Evolutionary conservation across 352 stramenopile species (phyloP), one percentile per base, ranked within the genome.

Genomic region (Elongisporangium prolatum): DNA sequence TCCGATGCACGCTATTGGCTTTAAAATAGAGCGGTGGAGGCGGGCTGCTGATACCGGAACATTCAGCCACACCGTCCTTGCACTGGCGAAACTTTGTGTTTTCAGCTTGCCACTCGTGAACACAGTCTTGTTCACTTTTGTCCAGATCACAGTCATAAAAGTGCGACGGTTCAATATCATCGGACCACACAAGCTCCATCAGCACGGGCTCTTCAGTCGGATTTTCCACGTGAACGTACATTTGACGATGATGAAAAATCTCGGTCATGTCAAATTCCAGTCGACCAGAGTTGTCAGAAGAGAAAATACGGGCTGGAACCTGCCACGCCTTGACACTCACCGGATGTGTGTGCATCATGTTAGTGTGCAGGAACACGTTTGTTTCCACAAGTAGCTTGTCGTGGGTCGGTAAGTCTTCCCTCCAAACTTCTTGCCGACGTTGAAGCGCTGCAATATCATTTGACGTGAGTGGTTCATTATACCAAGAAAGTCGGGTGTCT

Each of bases 161-260:
- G 4, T 80, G n/a, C 17, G 49, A n/a, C 53, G 57, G 61, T 34
- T 88, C 68, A 14, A 49, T 22, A 57, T 69, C 52, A 11, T 13
- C 14, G 9, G 75, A 48, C 21, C 77, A 66, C 0, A 76, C 57
- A 24, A 89, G 59, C 34, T 89, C 77, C 64, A 87, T 73, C 9
- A 76, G 55, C 17, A 88, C 65, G 0, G 72, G 60, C 0, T 69
- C 61, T 50, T 84, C 79, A 38, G 69, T 79, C 48, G 80, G 80
- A 44, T 89, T 89, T 10, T 24, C 57, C 20, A 86, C 68, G 2
- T 59, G 59, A 22, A 89, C 56, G 11, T 65, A 75, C 18, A 64
- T 25, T 1, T 68, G 17, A 21, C 47, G 64, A 2, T 60, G 21
- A n/a, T 72, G 48, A 17, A 73, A 48, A 38, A 82, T 24, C 28